Base-by-base conservation (phyloP, 1,139 yeast species). In the Kodamaea sp. region DNA sequence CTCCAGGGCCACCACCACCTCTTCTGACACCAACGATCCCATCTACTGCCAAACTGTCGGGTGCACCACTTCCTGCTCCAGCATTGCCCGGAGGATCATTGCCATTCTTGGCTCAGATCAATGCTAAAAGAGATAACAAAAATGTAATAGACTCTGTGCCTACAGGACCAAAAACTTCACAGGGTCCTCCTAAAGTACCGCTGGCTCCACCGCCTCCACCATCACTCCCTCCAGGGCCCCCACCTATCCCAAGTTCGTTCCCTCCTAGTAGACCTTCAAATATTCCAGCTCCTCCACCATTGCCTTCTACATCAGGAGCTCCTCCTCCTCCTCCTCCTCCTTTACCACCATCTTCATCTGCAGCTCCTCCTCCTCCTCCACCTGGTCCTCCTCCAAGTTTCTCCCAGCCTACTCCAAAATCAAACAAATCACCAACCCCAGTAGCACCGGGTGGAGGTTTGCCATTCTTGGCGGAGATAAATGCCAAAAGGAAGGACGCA, bases 41-140 rank as follows among this genome's bases (percentile, higher is more conserved):
- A 4, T 24, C 37, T 5, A 32, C 38, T 7, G 21, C 26, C 10
- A 22, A 9, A 4, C n/a, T 26, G 2, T 26, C 35, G 2, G n/a
- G n/a, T n/a, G n/a, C n/a, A n/a, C 31, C 32, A 14, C 29, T 41
- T 7, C 26, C 38, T 7, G 25, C 49, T 4, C 40, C 51, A 9
- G 38, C 50, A 3, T 37, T 50, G 7, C 46, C 60, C 2, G 34
- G 49, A 5, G 58, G 57, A 1, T 62, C 64, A 2, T 48, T 70
- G 11, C 75, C 75, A 3, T 69, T 69, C 42, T 59, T 69, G 25
- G 67, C 69, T 4, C 63, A 69, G 39, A 69, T 70, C 39, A 68
- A 68, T 38, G 63, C 70, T 1, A 63, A 62, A 42, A 54, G 75
- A 44, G 55, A 55, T 36, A 71, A 70, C 8, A 27, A 51, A 3